phyloP scores from a whole-genome alignment of 192 early-diverging fungal species.

The Backusella luteola region DNA sequence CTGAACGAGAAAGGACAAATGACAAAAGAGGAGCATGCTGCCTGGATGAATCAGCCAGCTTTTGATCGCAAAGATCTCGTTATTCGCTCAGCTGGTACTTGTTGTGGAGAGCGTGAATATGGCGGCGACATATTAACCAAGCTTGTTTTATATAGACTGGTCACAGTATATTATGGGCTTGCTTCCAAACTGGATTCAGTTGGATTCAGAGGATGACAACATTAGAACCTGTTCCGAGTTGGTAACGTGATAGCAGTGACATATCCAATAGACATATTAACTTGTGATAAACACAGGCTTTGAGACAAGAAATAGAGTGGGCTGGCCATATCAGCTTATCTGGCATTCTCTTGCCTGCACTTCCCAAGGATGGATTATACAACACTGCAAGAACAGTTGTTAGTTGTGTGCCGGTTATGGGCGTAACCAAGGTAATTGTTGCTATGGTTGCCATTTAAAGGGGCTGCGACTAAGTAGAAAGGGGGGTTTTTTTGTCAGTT shows the following conservation, averaged over 20 bases:
- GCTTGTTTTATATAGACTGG: neutral
- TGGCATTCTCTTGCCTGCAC: slow-evolving; percentile 54
- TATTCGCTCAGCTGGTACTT: slow-evolving; percentile 38
- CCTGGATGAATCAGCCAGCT: slow-evolving; percentile 43
- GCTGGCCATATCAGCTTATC: slow-evolving; percentile 65
- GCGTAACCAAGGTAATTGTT: slow-evolving; percentile 32
- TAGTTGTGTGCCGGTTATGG: slow-evolving; percentile 35
- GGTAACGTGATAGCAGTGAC: slow-evolving; percentile 8
- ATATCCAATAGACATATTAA: neutral
- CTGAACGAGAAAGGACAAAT: slow-evolving; percentile 34
- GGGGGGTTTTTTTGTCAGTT: neutral
- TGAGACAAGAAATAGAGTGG: slow-evolving; percentile 68
- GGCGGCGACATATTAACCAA: neutral
- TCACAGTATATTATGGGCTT: slow-evolving; percentile 42
- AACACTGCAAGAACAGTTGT: slow-evolving; percentile 62
- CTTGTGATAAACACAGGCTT: slow-evolving; percentile 25
- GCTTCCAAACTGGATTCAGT: slow-evolving; percentile 52
- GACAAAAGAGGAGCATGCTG: slow-evolving; percentile 24
- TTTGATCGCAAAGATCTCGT: slow-evolving; percentile 48
- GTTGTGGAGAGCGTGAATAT: neutral
- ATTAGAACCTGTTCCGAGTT: slow-evolving; percentile 58
- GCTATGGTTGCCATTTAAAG: neutral
- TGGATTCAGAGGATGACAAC: slow-evolving; percentile 45
- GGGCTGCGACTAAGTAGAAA: neutral
- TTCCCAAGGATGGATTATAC: slow-evolving; percentile 28